phyloP scores from a whole-genome alignment of 768 basidiomycete species.

The Collybia nuda region DNA sequence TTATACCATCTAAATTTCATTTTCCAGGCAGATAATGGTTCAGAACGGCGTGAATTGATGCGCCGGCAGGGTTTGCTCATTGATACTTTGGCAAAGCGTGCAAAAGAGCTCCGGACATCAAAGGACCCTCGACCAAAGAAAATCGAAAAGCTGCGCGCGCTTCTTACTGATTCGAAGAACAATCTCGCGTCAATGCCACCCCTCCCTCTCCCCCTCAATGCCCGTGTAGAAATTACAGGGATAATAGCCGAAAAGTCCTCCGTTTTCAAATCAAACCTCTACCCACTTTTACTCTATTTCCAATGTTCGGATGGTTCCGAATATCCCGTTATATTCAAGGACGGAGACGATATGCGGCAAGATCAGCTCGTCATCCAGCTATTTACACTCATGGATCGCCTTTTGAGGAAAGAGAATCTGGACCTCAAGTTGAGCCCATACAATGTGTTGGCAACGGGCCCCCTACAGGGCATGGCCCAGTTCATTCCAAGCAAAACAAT shows the following conservation, averaged over 20 bases:
- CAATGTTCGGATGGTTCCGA: slow-evolving; percentile 81
- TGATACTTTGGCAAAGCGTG: slow-evolving; percentile 80
- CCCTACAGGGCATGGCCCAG: slow-evolving; percentile 92
- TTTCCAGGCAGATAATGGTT: slow-evolving; percentile 66
- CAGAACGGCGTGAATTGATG: slow-evolving; percentile 83
- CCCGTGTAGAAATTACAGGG: slow-evolving; percentile 80
- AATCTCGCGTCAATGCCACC: slow-evolving; percentile 76
- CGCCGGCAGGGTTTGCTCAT: slow-evolving; percentile 90
- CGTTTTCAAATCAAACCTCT: slow-evolving; percentile 97
- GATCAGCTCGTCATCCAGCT: slow-evolving; percentile 98
- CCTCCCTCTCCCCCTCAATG: slow-evolving; percentile 89
- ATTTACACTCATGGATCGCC: slow-evolving; percentile 96
- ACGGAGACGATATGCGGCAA: slow-evolving; percentile 97
- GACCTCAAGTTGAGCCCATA: slow-evolving; percentile 92
- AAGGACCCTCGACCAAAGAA: slow-evolving; percentile 97
- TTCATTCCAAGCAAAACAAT: slow-evolving; percentile 96
- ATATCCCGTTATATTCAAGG: slow-evolving; percentile 97
- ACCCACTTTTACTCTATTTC: slow-evolving; percentile 89
- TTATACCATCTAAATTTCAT: not conserved
- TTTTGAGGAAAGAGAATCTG: slow-evolving; percentile 91
- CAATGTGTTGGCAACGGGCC: slow-evolving; percentile 89
- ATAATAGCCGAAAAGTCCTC: slow-evolving; percentile 91
- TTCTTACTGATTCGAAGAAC: slow-evolving; percentile 84
- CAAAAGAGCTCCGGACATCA: slow-evolving; percentile 82
- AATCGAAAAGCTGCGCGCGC: slow-evolving; percentile 90